Base-by-base conservation (phyloP, 2,329 filamentous ascomycete genomes). In the Monilinia aucupariae region DNA sequence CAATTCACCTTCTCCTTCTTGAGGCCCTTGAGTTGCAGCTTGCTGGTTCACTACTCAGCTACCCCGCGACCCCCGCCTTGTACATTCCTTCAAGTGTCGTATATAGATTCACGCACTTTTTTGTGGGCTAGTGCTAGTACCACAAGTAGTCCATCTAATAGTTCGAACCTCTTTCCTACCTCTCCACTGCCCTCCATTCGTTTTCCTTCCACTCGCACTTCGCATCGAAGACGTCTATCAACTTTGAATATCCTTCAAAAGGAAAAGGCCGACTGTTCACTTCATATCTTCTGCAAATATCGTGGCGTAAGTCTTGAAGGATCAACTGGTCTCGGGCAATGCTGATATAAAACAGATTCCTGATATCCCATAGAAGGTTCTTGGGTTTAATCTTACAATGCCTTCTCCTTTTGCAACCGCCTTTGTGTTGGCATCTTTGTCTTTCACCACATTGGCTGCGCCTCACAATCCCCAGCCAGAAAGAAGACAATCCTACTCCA, bases 311-410 rank as follows among this genome's bases (percentile, higher is more conserved):
- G 54, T 12, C 12, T 15, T 48, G 12, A 47, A 17, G 41, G 34
- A 4, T 6, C 54, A 47, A 34, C 7, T 20, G 15, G n/a, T 8
- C 12, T 3, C 6, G 20, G 5, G 30, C 2, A 47, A 58, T 34
- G 4, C 54, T 58, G n/a, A 58, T 58, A 45, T 47, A 13, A 20
- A n/a, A 34, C 9, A 58, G 54, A 15, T 20, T 47, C 30, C 20
- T 47, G 20, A 15, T 32, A 34, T 1, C 13, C n/a, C 41, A 37
- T 58, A 47, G 41, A 58, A 20, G 47, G 54, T 25, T 58, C 54
- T 50, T 59, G 15, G 47, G 32, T n/a, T 50, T 39, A 17, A 56
- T 60, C 37, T 62, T 45, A 66, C 27, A 56, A 72, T 72, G 70
- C 64, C 64, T 67, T 69, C 64, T 30, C 62, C 32, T 58, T 52